Conservation (phyloP, 768 basidiomycete genomes). For the Flagelloscypha sp. region DNA sequence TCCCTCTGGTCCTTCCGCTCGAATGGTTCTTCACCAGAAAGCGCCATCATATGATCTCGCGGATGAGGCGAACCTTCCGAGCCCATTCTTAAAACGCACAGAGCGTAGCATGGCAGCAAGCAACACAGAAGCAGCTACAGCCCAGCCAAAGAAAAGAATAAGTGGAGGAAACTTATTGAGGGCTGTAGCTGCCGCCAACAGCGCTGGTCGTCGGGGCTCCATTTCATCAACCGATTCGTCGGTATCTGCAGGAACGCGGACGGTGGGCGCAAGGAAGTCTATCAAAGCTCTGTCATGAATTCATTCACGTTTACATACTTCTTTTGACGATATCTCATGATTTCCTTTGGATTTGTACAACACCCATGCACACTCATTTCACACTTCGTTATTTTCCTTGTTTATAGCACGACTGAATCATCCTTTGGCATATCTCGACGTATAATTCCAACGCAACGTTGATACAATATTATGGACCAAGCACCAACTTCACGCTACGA, state of each 20-base stretch:
- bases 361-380: too few relatives aligned
- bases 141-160: slow-evolving; percentile 26
- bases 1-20: slow-evolving; percentile 37
- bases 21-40: slow-evolving; percentile 15
- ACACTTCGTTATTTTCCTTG: too few relatives aligned
- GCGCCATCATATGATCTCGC: slow-evolving; percentile 55
- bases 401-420: too few relatives aligned
- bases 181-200: slow-evolving; percentile 53
- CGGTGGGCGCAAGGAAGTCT: too few relatives aligned
- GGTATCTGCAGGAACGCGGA: slow-evolving; percentile 1
- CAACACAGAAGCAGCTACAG: slow-evolving; percentile 10
- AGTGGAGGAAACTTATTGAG: slow-evolving; percentile 49
- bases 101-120: slow-evolving; percentile 30
- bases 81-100: slow-evolving; percentile 64
- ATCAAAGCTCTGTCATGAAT: too few relatives aligned
- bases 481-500: too few relatives aligned
- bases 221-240: not conserved
- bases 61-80: slow-evolving; percentile 81
- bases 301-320: too few relatives aligned
- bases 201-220: slow-evolving; percentile 31
- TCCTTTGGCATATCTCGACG: too few relatives aligned
- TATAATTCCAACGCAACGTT: too few relatives aligned
- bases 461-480: too few relatives aligned
- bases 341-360: too few relatives aligned
- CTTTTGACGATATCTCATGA: too few relatives aligned